Percentiles rank a stretch among this genome's conserved stretches.
These are phyloP conservation scores for Dimocarpus longan DNA, from an alignment of 345 rosid species.

Conservation along the genomic window DNA sequence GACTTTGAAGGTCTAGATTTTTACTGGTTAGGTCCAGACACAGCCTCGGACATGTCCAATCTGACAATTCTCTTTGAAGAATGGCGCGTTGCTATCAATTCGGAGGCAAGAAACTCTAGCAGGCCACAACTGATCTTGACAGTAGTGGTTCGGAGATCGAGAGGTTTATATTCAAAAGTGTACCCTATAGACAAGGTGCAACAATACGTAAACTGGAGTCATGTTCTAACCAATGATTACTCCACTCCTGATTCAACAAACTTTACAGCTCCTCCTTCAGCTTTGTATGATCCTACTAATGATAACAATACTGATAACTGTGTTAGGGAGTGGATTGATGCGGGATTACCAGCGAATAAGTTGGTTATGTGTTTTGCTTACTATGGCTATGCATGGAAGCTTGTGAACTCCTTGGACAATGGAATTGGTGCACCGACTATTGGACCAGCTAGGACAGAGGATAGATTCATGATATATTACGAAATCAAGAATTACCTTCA, in stretches of 20 bases:
- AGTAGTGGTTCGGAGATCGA: too few species aligned
- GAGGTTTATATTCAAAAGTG: not conserved
- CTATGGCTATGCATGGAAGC: constrained; percentile 40
- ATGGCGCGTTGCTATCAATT: constrained; percentile 6
- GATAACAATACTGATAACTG: not conserved
- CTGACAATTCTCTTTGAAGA: constrained; percentile 19
- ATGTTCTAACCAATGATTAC: not conserved
- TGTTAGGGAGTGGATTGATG: not conserved
- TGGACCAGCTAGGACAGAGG: not conserved
- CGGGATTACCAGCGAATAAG: constrained; percentile 21
- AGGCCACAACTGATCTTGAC: not conserved
- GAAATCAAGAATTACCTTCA: constrained; percentile 28
- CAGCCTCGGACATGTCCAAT: constrained; percentile 14
- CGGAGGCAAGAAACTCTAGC: constrained; percentile 20
- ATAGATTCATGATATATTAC: constrained; percentile 29
- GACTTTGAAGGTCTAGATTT: constrained; percentile 27
- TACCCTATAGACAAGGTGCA: not conserved
- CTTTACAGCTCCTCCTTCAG: not conserved
- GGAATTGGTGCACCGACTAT: constrained; percentile 17
- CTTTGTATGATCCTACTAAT: not conserved
- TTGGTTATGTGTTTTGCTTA: constrained; percentile 32
- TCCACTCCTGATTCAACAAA: not conserved
- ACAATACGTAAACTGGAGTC: not conserved
- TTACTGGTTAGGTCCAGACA: not conserved
- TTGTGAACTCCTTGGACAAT: not conserved